Conservation (phyloP, 2,329 filamentous ascomycete genomes). For the Clathrospora elynae region DNA sequence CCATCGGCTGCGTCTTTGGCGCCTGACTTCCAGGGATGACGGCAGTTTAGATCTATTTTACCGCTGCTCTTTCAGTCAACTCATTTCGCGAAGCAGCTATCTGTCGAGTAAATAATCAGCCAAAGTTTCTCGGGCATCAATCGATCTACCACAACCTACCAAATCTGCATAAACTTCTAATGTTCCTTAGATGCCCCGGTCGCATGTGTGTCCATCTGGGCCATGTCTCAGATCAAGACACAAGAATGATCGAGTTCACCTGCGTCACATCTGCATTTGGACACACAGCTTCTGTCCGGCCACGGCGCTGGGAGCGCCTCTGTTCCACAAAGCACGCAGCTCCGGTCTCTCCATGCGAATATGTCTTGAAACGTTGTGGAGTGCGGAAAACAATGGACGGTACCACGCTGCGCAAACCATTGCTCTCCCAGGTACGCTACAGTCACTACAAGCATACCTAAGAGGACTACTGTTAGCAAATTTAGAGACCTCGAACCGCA, state of each 20-base stretch:
- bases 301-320: constrained; percentile 20
- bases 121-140: too few species aligned
- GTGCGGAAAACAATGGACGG: constrained; percentile 17
- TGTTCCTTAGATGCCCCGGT: too few species aligned
- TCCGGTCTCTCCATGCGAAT: constrained; percentile 16
- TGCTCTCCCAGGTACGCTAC: constrained; percentile 13
- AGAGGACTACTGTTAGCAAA: too few species aligned
- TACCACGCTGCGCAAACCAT: constrained; percentile 26
- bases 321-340: constrained; percentile 14
- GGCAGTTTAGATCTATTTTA: too few species aligned
- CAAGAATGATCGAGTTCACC: constrained; percentile 13
- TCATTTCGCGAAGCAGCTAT: too few species aligned
- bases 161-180: too few species aligned
- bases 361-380: constrained; percentile 24
- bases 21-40: too few species aligned
- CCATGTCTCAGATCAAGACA: constrained; percentile 17
- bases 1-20: background rate
- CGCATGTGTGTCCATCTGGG: too few species aligned
- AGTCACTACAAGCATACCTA: background rate
- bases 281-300: constrained; percentile 15
- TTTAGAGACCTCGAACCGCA: too few species aligned
- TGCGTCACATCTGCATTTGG: constrained; percentile 21
- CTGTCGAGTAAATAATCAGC: too few species aligned
- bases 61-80: too few species aligned
- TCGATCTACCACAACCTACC: too few species aligned